Evolutionary conservation across 805 yeast genomes (phyloP), one percentile per base, ranked within the genome.

Genomic region (Millerago galiae): DNA sequence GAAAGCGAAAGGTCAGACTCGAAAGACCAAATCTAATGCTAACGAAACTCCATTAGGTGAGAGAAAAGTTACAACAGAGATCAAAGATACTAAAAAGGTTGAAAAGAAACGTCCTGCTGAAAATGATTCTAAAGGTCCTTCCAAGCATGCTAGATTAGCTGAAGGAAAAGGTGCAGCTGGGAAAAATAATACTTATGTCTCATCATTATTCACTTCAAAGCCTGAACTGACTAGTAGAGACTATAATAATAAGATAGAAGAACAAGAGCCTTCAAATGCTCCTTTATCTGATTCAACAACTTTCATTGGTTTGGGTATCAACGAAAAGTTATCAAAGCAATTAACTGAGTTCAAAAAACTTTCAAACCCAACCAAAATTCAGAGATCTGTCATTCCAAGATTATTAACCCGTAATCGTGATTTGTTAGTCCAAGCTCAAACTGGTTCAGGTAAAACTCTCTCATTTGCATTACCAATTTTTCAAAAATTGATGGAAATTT

Each of bases 361-460:
- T 53, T 54, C 65, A 33, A 67, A 75, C 18, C 99, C 99, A 2
- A 95, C 99, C 0, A 79, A 77, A 52, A 87, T 93, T 51, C 99
- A 93, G 63, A 74, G 87, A 49, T 65, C 83, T 6, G 93, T 84
- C 0, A 68, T 89, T 9, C 96, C 98, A 16, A 68, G 70, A 40
- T 59, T 79, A 25, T 51, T 75, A 7, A 58, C 67, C 1, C 53
- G 62, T 12, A 52, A 58, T 8, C 51, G 71, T 34, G 99, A 93
- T 62, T 66, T 89, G 43, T 84, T 93, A 51, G 84, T 93, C 37
- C 95, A 89, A 58, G 96, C 99, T 0, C 97, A 95, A 63, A 93
- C 99, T 0, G 99, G 99, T 41, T 90, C 98, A 0, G 99, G 99
- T 62, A 93, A 93, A 62, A 93, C 99, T 0, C 64, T 93, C 43